A percentile compares a stretch with the other conserved stretches of the same genome.
Conservation (phyloP, 2,329 filamentous ascomycete species). For the Penicillium sp. region DNA sequence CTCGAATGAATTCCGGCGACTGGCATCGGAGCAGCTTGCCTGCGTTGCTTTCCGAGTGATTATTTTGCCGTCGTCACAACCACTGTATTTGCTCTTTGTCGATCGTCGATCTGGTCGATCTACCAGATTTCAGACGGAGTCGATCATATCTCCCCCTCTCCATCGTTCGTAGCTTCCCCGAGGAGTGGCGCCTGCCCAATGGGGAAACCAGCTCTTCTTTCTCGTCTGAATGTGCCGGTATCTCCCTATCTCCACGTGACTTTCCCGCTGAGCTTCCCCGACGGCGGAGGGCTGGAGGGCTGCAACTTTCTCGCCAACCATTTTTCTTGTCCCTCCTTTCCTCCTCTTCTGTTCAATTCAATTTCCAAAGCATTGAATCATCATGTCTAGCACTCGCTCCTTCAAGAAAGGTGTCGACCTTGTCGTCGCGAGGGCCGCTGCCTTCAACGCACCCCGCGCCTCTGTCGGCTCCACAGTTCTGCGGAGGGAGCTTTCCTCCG, state of each 20-base stretch:
- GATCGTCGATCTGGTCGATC: not conserved
- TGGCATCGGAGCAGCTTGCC: slow-evolving; percentile 8
- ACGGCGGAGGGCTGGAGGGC: slow-evolving; percentile 18
- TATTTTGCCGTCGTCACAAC: slow-evolving; percentile 3
- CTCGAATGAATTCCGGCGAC: slow-evolving; percentile 4
- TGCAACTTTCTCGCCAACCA: slow-evolving; percentile 9
- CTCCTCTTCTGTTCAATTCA: slow-evolving; percentile 19
- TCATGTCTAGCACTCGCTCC: slow-evolving; percentile 34
- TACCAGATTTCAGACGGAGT: not conserved
- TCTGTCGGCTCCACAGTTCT: slow-evolving; percentile 36
- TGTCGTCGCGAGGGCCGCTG: slow-evolving; percentile 29
- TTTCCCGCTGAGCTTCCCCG: slow-evolving; percentile 36
- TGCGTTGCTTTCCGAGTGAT: slow-evolving; percentile 1
- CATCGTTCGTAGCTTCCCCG: not conserved
- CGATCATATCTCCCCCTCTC: not conserved
- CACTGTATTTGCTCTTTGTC: not conserved
- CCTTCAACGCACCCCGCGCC: slow-evolving; percentile 29
- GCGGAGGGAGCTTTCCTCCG: slow-evolving; percentile 33
- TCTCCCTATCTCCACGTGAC: slow-evolving; percentile 43
- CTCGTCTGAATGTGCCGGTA: not conserved
- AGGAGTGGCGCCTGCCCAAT: slow-evolving; percentile 9
- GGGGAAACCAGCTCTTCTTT: slow-evolving; percentile 15
- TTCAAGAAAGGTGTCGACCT: slow-evolving; percentile 35
- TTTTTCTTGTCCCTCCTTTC: slow-evolving; percentile 18
- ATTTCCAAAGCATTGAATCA: slow-evolving; percentile 21